Evolutionary conservation across 805 yeast species (phyloP), one percentile per base, ranked within the genome.

Genomic region (Ogataea naganishii): DNA sequence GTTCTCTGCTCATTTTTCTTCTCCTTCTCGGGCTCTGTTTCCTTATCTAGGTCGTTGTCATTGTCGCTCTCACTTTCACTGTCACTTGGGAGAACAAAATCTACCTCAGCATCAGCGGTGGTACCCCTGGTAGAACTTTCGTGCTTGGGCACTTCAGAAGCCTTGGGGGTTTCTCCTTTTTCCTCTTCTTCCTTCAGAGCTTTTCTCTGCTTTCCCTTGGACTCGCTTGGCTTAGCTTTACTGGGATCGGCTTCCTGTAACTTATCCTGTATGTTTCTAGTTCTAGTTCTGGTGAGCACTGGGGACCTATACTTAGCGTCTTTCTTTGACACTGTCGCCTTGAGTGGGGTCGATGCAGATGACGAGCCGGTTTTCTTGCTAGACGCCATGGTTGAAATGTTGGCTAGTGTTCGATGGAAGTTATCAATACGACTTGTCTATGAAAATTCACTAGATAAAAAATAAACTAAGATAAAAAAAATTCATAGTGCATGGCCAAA

Each of bases 1-100:
- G 38, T 31, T 14, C 36, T 37, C 32, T 48, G 39, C 27, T 33
- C 38, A 19, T 34, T 33, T 18, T 38, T 37, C 24, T 39, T 35
- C 12, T 41, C 47, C 16, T 47, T 55, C 29, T 53, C 62, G 16
- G 54, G 58, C 14, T 49, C 46, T n/a, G 33, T 34, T 20, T 35
- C 40, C 10, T 30, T 37, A 10, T 35, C 36, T n/a, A n/a, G n/a
- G 23, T 35, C 45, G 4, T 27, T 36, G 23, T 39, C 44, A 9
- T 32, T 36, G 26, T 44, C 43, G 4, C 33, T 32, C 10, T 38
- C 35, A 20, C 27, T 35, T 12, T 42, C 52, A 9, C 49, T 34
- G 20, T 50, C 60, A 24, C 40, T 29, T n/a, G 31, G 31, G 5
- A 29, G 24, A 5, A 6, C 31, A 33, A 42, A 36, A 31, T 37